phyloP scores from a whole-genome alignment of 202 grass and related monocot species.

The Elaeis oleifera region DNA sequence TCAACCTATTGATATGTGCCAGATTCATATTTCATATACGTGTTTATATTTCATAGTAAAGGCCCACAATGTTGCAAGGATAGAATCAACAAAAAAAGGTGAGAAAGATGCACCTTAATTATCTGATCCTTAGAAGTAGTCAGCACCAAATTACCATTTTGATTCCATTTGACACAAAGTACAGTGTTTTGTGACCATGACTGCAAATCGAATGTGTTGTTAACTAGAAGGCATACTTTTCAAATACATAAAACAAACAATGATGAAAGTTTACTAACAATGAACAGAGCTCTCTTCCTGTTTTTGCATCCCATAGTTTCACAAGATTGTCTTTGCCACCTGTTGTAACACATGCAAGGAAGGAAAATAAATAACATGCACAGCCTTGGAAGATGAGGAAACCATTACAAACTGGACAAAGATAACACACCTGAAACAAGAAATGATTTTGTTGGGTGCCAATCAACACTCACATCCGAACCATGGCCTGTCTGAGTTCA shows the following conservation, averaged over 20 bases:
- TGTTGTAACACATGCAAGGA: constrained; percentile 21
- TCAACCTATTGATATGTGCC: no score
- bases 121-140: constrained; percentile 98
- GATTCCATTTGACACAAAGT: constrained; percentile 98
- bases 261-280: constrained; percentile 51
- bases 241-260: constrained; percentile 27
- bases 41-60: no score
- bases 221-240: constrained; percentile 11
- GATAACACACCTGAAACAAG: constrained; percentile 71
- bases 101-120: constrained; percentile 53
- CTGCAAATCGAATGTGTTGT: constrained; percentile 40
- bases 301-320: constrained; percentile 97
- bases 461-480: constrained; percentile 97
- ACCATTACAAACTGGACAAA: constrained; percentile 10
- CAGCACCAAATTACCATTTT: constrained; percentile 97
- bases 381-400: background rate
- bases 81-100: no score
- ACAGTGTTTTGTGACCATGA: constrained; percentile 99
- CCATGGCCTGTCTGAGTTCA: constrained; percentile 97
- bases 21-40: no score
- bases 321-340: constrained; percentile 97
- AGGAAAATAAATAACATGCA: background rate
- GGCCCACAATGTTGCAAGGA: no score
- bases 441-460: constrained; percentile 96
- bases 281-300: constrained; percentile 71